Base-by-base conservation (phyloP, 2,329 filamentous ascomycete genomes). In the Pseudogymnoascus destructans region DNA sequence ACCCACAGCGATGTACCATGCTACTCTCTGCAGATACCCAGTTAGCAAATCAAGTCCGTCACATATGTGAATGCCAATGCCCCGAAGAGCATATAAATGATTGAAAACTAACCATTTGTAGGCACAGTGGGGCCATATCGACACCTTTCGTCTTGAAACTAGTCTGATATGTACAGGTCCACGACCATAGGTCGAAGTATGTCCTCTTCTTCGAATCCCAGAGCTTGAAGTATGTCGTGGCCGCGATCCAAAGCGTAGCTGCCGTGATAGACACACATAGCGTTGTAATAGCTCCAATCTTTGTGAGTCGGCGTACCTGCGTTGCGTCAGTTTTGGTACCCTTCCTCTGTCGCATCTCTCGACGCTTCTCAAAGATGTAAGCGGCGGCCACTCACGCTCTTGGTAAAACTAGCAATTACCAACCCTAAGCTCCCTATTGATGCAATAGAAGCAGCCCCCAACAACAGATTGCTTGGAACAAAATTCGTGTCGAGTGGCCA, bases 151-250 rank as follows among this genome's bases (percentile, higher is more conserved):
- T 4, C 15, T 52, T 30, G 25, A 52, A 52, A 13, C 11, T 52
- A 30, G 8, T 32, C 25, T 52, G n/a, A 4, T 52, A 25, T 1
- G 46, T 52, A 8, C 46, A 52, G 13, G 46, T 30, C 46, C 46
- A 52, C 10, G 46, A 52, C 46, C 46, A 52, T 4, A 52, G 25
- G 15, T 52, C 46, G 25, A 52, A 52, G n/a, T 32, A 52, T 30
- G 46, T 52, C 15, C 25, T 52, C 46, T 32, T 52, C n/a, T 52
- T 32, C 9, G 46, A 52, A 52, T 52, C 46, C 46, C 46, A 52
- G 15, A 52, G 46, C 15, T 52, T 52, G 5, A 11, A 52, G 25
- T 52, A 52, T 52, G 46, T 13, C 6, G 46, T 52, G n/a, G 46
- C 46, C 15, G 46, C 46, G 9, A 52, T 32, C 46, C 46, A 52